Evolutionary conservation across 495 filamentous ascomycete species (phyloP), one percentile per base, ranked within the genome.

Genomic region (Gamarada debralockiae): DNA sequence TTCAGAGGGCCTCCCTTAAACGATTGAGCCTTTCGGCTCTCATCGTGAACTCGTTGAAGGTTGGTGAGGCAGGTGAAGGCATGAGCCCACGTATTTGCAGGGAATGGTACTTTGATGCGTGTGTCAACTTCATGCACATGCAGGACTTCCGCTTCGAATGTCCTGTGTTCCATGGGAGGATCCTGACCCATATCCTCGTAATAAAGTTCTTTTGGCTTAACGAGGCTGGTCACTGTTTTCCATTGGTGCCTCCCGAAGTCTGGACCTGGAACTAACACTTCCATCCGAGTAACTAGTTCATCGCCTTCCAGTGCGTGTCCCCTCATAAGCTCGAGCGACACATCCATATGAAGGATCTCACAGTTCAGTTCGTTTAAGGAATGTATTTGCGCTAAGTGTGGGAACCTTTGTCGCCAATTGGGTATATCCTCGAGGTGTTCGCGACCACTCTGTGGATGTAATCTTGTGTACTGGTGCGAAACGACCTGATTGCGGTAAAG

Each of bases 341-440:
- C 66, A 33, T 77, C 69, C 59, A 81, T 72, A 50, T 80, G 75
- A 47, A 81, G 60, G n/a, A 78, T 69, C 48, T 78, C 74, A 54
- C 73, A 76, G n/a, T 67, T 59, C 10, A 70, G 54, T 25, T 63
- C 64, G 13, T 64, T 63, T 3, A 57, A 57, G 15, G 56, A 59
- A 14, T 37, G 25, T 4, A 61, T 52, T 4, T 59, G 48, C 12
- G 44, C 18, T 2, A 62, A 23, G 14, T 55, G 41, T 17, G 59
- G 62, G 20, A 62, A 65, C 21, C 51, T 47, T 3, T 52, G 44
- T 2, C 53, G 50, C 62, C 58, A 62, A 33, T 49, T 43, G 3
- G 43, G 49, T 7, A 65, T 57, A 1, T 31, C 25, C 23, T 59
- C 52, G 20, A 61, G 21, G 25, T 20, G 43, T 3, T 41, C 52